These are phyloP conservation scores for Lathyrus sativus DNA, from an alignment of 306 rosid genomes.

Conservation along the genomic window DNA sequence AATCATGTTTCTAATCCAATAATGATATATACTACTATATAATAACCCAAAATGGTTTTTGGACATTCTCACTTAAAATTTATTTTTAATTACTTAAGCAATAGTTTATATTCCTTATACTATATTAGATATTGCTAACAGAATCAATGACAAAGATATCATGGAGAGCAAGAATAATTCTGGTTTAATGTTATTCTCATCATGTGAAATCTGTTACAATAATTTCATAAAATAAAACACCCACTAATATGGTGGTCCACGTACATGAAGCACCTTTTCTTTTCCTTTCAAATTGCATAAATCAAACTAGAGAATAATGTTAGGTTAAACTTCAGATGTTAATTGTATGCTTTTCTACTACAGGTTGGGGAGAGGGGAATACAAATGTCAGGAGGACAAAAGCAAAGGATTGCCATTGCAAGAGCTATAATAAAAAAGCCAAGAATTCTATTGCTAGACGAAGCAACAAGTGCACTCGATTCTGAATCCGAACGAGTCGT, in stretches of 20 bases:
- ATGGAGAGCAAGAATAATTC: too few species aligned
- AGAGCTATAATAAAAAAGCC: conserved; percentile 81
- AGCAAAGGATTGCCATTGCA: conserved; percentile 89
- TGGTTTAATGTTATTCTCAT: not conserved
- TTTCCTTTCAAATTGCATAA: conserved; percentile 1
- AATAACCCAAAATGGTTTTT: too few species aligned
- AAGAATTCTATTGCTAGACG: conserved; percentile 68
- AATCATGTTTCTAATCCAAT: too few species aligned
- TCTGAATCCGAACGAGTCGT: conserved; percentile 78
- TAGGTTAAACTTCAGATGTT: not conserved
- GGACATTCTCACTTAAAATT: too few species aligned
- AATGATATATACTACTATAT: too few species aligned
- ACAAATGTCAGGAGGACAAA: conserved; percentile 96
- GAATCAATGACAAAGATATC: not conserved
- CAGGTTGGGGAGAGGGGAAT: conserved; percentile 91
- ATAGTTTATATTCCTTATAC: too few species aligned
- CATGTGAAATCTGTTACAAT: conserved; percentile 4
- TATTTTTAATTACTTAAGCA: too few species aligned
- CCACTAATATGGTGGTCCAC: conserved; percentile 37
- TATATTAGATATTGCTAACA: not conserved
- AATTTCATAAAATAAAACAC: conserved; percentile 10
- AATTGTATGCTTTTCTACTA: not conserved
- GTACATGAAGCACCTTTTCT: conserved; percentile 4
- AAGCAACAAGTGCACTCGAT: conserved; percentile 91
- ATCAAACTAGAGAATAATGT: not conserved